Base-by-base conservation (phyloP, 2,329 filamentous ascomycete species). In the Colletotrichum zoysiae region DNA sequence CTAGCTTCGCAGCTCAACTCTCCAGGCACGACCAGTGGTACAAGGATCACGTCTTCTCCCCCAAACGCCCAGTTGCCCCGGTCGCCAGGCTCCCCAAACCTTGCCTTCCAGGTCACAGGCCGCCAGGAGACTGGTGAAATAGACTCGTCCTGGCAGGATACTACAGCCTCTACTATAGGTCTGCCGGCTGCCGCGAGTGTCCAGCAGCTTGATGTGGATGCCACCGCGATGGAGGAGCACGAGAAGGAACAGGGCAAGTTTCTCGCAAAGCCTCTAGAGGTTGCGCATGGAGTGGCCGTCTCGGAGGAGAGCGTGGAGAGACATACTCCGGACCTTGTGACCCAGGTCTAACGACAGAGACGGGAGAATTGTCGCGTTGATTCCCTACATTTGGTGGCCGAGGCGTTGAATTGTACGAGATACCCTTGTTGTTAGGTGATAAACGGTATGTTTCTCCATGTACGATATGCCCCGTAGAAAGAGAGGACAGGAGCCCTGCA, bases 281-380 rank as follows among this genome's bases (percentile, higher is more conserved):
- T 89, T 1, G 80, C 82, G 5, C 82, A 85, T 20, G 88, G 88
- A 2, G 81, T 90, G 5, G 87, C 88, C 1, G 77, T 91, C 35
- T 85, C 86, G 3, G 88, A 91, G 76, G 88, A 90, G 76, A 86
- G 84, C 55, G 83, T 88, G 20, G 84, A 84, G 73, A 79, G 82
- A 42, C 83, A 85, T 23, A 77, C 83, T 40, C 79, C 85, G 3
- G 85, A 87, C 75, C 74, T 86, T 26, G 77, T 86, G 50, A 83
- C 81, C 30, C 75, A 79, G 46, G 72, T 74, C 20, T 80, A 14
- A 73, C 20, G 14, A 51, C 16, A n/a, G 26, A 5, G 51, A 56
- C 26, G 8, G 20, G 48, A 23, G 30, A 35, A 8, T 23, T 7
- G 7, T n/a, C 42, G 51, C 11, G 46, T 16, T 55, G 46, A 26